Evolutionary conservation across 176 grass and related monocot genomes (phyloP).

Genomic region (Oropetium thomaeum): DNA sequence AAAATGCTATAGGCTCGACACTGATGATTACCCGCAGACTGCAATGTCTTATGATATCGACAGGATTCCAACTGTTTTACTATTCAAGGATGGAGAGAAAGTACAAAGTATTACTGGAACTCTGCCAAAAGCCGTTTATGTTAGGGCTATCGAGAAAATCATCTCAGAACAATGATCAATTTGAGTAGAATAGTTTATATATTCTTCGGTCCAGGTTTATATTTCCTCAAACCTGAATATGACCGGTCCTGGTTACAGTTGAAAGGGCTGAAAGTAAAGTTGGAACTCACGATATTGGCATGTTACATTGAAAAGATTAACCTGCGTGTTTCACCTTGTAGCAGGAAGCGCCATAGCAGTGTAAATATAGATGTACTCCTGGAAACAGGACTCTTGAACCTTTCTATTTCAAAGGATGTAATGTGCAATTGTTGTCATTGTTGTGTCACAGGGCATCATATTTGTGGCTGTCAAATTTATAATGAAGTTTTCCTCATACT

Average conservation of each 20-base stretch:
- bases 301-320: slow-evolving; percentile 22
- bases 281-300: slow-evolving; percentile 9
- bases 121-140: slow-evolving; percentile 74
- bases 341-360: not conserved
- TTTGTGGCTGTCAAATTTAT: slow-evolving; percentile 13
- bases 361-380: slow-evolving; percentile 41
- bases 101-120: slow-evolving; percentile 78
- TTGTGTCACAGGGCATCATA: slow-evolving; percentile 30
- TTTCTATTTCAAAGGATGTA: slow-evolving; percentile 28
- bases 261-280: slow-evolving; percentile 28
- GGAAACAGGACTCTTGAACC: not conserved
- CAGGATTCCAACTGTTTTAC: slow-evolving; percentile 72
- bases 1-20: slow-evolving; percentile 74
- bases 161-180: slow-evolving; percentile 52
- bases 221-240: slow-evolving; percentile 15
- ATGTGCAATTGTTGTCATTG: slow-evolving; percentile 17
- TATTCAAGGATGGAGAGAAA: slow-evolving; percentile 93
- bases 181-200: not conserved
- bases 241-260: not conserved
- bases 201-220: slow-evolving; percentile 23
- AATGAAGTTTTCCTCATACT: slow-evolving; percentile 8
- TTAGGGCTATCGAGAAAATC: slow-evolving; percentile 77
- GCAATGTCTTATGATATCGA: slow-evolving; percentile 54
- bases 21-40: slow-evolving; percentile 71
- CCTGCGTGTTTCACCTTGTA: slow-evolving; percentile 1